Base-by-base conservation (phyloP, 768 basidiomycete genomes). In the Serendipita sp. region DNA sequence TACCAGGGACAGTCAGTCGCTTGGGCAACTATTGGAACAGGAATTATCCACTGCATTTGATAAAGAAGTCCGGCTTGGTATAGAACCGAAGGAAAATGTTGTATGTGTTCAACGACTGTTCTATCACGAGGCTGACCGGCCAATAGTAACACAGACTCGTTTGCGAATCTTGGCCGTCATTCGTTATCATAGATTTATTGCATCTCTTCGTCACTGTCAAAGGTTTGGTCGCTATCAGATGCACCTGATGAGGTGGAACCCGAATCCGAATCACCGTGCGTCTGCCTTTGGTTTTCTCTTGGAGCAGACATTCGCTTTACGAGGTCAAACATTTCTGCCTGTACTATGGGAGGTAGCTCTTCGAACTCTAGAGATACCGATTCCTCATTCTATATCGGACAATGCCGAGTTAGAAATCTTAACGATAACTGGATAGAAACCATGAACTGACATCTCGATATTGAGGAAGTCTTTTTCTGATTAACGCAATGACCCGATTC, bases 11-110 rank as follows among this genome's bases (percentile, higher is more conserved):
- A 81, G 80, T 23, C 74, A 74, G 44, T 76, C 80, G 2, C 72
- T 95, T 68, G 79, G 81, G 5, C 74, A 76, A 5, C 74, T 93
- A 55, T 75, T 95, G 44, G 83, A 86, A 60, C 74, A 77, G 43
- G 92, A 96, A 70, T 78, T 96, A n/a, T 73, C 75, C 62, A 69
- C 68, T 36, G 69, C 74, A 15, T 68, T 83, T 10, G 72, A 72
- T 15, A 71, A 69, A 44, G 68, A 68, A 6, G 69, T 76, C 37
- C 68, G 73, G 6, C 40, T 72, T 16, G 64, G 63, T n/a, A 15
- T 67, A 33, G 67, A 68, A 11, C 36, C 23, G 37, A 36, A 44
- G 34, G 27, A 36, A 3, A 13, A 40, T 40, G 5, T 13, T 5
- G 40, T 40, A 40, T 6, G 40, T 40, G 5, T 40, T 40, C 40